A percentile compares a stretch with the other conserved stretches of the same genome.
Conservation (phyloP, 2,329 filamentous ascomycete genomes). For the Fulvia fulva region DNA sequence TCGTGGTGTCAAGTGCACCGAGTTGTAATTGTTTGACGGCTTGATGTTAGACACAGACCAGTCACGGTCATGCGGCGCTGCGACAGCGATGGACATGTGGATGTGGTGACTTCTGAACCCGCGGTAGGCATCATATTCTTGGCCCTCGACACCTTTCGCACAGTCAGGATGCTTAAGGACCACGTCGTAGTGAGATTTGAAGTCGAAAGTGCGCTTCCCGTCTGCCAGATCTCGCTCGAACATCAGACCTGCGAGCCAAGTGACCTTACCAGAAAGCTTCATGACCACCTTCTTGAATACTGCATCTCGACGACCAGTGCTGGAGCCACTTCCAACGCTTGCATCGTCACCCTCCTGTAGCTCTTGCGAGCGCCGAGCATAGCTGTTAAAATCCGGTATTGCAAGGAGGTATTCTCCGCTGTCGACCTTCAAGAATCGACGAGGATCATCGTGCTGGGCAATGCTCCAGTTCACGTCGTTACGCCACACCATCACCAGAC, state of each 20-base stretch:
- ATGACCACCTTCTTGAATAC: slow-evolving; percentile 97
- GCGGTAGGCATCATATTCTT: slow-evolving; percentile 82
- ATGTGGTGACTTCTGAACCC: slow-evolving; percentile 98
- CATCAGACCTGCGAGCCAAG: slow-evolving; percentile 84
- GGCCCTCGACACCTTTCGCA: slow-evolving; percentile 54
- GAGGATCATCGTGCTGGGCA: slow-evolving; percentile 78
- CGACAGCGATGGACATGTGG: slow-evolving; percentile 86
- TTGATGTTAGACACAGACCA: slow-evolving; percentile 74
- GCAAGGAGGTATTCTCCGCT: slow-evolving; percentile 94
- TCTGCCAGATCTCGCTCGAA: slow-evolving; percentile 80
- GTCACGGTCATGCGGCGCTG: slow-evolving; percentile 79
- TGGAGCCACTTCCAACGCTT: slow-evolving; percentile 56
- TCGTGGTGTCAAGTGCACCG: slow-evolving; percentile 85
- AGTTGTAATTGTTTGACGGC: slow-evolving; percentile 88
- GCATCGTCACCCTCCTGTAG: slow-evolving; percentile 50
- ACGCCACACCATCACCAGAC: slow-evolving; percentile 98
- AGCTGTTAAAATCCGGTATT: slow-evolving; percentile 86
- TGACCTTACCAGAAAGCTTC: slow-evolving; percentile 95
- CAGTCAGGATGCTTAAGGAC: slow-evolving; percentile 76
- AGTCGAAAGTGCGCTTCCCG: slow-evolving; percentile 75
- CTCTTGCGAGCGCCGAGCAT: slow-evolving; percentile 65
- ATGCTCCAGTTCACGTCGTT: slow-evolving; percentile 88
- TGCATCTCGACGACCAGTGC: slow-evolving; percentile 67
- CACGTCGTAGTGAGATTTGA: slow-evolving; percentile 88
- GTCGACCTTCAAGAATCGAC: slow-evolving; percentile 90